Evolutionary conservation across 83 land plant genomes (phyloP).

Genomic region (Thuja plicata): DNA sequence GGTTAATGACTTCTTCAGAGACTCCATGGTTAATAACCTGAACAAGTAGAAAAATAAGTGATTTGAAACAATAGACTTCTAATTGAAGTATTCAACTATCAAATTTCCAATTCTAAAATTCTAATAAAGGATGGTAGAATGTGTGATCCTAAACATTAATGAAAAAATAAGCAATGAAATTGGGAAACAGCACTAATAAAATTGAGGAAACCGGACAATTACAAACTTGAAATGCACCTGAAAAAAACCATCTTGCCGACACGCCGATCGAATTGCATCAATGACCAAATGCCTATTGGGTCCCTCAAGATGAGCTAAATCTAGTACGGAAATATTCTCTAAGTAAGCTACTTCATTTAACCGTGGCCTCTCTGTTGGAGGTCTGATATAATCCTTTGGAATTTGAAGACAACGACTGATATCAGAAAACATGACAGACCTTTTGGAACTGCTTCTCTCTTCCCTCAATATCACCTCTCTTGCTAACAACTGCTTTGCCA

Average conservation of each 20-base stretch:
- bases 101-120: too few species aligned
- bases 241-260: conserved; percentile 31
- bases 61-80: background rate
- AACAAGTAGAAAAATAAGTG: background rate
- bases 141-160: too few species aligned
- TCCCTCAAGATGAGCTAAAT: conserved; percentile 26
- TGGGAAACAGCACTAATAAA: too few species aligned
- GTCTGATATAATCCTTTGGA: conserved; percentile 34
- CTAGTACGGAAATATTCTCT: conserved; percentile 34
- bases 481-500: background rate
- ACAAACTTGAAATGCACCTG: background rate
- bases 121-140: too few species aligned
- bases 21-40: conserved; percentile 34
- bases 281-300: conserved; percentile 4
- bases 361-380: conserved; percentile 31
- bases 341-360: conserved; percentile 8
- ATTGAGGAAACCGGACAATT: too few species aligned
- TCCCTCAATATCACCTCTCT: background rate
- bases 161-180: too few species aligned
- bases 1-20: background rate
- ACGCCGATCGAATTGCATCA: conserved; percentile 5
- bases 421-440: background rate
- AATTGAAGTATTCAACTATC: background rate
- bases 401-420: background rate
- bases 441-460: background rate